These are phyloP conservation scores for Cinnamomum chago DNA, from an alignment of 164 flowering plant genomes.

Conservation along the genomic window DNA sequence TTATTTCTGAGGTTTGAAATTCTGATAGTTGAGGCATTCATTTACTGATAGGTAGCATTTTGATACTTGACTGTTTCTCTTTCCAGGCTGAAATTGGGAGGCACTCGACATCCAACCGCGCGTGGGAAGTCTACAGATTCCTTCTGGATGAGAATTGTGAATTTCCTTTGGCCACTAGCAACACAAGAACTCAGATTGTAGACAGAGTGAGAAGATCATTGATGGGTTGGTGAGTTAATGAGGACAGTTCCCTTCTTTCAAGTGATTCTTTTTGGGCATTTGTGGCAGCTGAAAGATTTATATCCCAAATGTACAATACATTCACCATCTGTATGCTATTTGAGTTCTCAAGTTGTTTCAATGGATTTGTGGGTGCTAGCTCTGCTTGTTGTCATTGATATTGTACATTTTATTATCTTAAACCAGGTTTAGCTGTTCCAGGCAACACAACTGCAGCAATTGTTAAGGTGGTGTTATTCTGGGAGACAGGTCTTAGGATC, in stretches of 20 bases:
- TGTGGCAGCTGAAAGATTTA: no score
- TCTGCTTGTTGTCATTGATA: no score
- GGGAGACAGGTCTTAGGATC: no score
- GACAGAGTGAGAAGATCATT: conserved; percentile 63
- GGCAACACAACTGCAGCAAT: no score
- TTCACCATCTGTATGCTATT: no score
- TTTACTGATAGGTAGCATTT: not conserved
- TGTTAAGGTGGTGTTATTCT: no score
- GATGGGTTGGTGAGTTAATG: conserved; percentile 72
- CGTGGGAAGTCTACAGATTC: conserved; percentile 91
- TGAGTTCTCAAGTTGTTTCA: no score
- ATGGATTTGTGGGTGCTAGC: no score
- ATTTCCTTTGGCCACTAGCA: conserved; percentile 34
- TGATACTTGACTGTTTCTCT: not conserved
- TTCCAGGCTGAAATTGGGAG: conserved; percentile 80
- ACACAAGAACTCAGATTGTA: conserved; percentile 50
- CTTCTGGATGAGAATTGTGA: conserved; percentile 61
- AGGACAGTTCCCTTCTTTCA: not conserved
- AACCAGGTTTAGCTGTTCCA: no score
- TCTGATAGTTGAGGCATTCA: not conserved
- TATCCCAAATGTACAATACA: no score
- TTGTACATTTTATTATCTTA: no score
- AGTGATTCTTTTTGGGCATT: not conserved
- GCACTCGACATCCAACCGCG: conserved; percentile 50
- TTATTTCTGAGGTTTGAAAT: not conserved